These are phyloP conservation scores for Aristolochia contorta DNA, from an alignment of 164 flowering plant genomes.

Conservation along the genomic window DNA sequence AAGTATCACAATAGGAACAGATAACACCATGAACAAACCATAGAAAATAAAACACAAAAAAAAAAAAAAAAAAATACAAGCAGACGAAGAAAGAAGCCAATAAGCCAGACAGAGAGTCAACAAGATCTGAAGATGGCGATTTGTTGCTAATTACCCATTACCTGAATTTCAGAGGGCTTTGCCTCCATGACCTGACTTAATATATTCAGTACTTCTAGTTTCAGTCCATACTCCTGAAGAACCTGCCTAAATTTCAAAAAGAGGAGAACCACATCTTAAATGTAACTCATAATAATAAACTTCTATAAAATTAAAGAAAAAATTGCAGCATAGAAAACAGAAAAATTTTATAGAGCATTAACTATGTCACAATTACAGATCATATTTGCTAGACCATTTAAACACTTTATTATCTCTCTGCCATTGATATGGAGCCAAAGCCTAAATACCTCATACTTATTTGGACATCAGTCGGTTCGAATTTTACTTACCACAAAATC, in stretches of 20 bases:
- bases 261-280: not conserved
- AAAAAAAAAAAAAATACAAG: not conserved
- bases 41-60: too few species aligned
- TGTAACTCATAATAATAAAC: too few species aligned
- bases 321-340: too few species aligned
- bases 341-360: too few species aligned
- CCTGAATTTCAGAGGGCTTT: conserved; percentile 58
- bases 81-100: not conserved
- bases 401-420: too few species aligned
- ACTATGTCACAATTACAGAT: too few species aligned
- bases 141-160: conserved; percentile 10
- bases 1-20: not conserved
- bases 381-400: too few species aligned
- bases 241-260: conserved; percentile 44
- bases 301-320: too few species aligned
- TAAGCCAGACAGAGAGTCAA: not conserved
- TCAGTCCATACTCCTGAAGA: conserved; percentile 52
- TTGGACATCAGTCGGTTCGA: not conserved
- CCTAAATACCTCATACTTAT: not conserved
- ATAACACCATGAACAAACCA: too few species aligned
- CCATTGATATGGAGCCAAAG: too few species aligned
- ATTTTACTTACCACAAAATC: conserved; percentile 51
- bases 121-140: not conserved
- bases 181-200: conserved; percentile 58
- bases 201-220: conserved; percentile 44